phyloP scores from a whole-genome alignment of 1,284 basidiomycete genomes.

The Ganoderma sinense region DNA sequence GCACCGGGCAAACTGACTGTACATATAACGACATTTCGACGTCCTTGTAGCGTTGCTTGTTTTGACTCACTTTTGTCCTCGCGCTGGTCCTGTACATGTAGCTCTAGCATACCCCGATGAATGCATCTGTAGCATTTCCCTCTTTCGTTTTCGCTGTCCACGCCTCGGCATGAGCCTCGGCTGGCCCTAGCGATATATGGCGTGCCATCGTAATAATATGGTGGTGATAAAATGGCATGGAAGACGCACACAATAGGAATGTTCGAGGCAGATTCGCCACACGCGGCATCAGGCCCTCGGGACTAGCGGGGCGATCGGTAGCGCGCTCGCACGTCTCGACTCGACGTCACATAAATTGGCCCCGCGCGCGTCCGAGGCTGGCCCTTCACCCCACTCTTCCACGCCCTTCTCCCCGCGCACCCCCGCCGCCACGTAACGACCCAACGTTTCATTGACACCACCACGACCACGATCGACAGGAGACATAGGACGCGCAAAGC shows the following conservation, averaged over 20 bases:
- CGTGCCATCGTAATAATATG: not conserved
- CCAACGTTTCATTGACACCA: not conserved
- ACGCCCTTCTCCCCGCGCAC: slow-evolving; percentile 7
- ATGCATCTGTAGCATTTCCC: not conserved
- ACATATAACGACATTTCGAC: not conserved
- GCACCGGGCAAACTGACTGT: not conserved
- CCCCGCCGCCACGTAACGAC: slow-evolving; percentile 4
- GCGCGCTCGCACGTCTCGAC: not conserved
- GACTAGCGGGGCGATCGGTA: not conserved
- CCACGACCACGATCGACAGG: not conserved
- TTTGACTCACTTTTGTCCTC: not conserved
- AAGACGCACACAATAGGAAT: not conserved
- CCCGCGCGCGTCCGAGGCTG: slow-evolving; percentile 5
- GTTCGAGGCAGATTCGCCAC: not conserved
- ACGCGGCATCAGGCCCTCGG: not conserved
- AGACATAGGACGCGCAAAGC: not conserved
- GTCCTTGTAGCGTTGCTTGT: not conserved
- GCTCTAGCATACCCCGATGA: slow-evolving; percentile 10
- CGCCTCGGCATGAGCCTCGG: not conserved
- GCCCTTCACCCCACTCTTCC: slow-evolving; percentile 22
- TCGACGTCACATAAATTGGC: slow-evolving; percentile 28
- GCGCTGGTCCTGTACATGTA: slow-evolving; percentile 13
- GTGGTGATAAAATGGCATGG: not conserved
- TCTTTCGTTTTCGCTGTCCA: not conserved
- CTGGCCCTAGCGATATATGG: not conserved